These are phyloP conservation scores for Aspergillus puulaauensis DNA, from an alignment of 2,329 filamentous ascomycete species.

Conservation along the genomic window DNA sequence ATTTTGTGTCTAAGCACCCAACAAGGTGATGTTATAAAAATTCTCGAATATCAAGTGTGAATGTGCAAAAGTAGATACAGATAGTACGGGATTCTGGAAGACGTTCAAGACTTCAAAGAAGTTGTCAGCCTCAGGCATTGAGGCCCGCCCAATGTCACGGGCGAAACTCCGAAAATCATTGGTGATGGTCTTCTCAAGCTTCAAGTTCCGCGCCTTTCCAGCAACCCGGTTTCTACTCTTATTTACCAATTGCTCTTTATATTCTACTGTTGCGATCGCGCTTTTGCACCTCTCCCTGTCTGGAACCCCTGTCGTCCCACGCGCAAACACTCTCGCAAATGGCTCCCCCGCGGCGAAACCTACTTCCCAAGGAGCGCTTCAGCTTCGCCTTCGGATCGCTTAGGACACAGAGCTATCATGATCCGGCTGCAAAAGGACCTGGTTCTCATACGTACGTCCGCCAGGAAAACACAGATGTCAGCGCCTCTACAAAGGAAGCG, in stretches of 20 bases:
- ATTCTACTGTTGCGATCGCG: background rate
- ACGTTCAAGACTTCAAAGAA: background rate
- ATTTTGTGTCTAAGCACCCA: no score
- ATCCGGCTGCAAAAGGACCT: conserved; percentile 56
- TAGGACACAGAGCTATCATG: conserved; percentile 70
- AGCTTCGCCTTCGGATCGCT: conserved; percentile 64
- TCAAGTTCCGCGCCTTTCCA: background rate
- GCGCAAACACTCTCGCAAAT: conserved; percentile 23
- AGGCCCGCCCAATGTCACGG: conserved; percentile 6
- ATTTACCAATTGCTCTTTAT: background rate
- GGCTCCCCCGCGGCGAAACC: conserved; percentile 41
- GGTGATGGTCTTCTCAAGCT: background rate
- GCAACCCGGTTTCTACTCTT: background rate
- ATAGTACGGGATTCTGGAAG: background rate
- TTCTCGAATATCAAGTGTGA: background rate
- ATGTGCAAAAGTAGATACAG: background rate
- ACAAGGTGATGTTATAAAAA: no score
- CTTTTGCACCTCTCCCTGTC: background rate
- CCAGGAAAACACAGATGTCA: no score
- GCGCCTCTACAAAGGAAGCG: background rate
- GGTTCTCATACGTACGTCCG: conserved; percentile 57
- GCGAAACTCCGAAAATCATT: background rate
- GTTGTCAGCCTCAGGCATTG: conserved; percentile 20
- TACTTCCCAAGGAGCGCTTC: conserved; percentile 66
- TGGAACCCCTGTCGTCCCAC: background rate